A percentile compares a stretch with the other conserved stretches of the same genome.
Conservation (phyloP, 2,329 filamentous ascomycete genomes). For the Sporothrix humicola region DNA sequence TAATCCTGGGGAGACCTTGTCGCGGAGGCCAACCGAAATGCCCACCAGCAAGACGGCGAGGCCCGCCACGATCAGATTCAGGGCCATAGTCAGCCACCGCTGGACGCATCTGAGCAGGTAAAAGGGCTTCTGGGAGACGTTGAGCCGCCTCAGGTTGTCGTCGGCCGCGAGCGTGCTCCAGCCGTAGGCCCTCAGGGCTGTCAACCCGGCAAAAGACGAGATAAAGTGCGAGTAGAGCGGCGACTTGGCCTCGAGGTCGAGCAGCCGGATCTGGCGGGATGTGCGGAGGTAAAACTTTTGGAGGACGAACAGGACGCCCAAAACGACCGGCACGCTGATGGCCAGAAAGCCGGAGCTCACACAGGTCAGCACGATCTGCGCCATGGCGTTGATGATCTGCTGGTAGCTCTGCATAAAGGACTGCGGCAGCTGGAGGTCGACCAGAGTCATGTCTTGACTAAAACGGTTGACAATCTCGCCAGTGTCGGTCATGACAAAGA, state of each 20-base stretch:
- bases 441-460: constrained; percentile 31
- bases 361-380: constrained; percentile 54
- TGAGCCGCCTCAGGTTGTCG: constrained; percentile 55
- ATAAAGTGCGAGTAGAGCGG: constrained; percentile 44
- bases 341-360: constrained; percentile 46
- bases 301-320: constrained; percentile 50
- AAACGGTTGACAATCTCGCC: constrained; percentile 42
- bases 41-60: constrained; percentile 47
- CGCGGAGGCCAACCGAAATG: constrained; percentile 45
- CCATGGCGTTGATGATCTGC: constrained; percentile 43
- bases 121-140: constrained; percentile 60
- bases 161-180: constrained; percentile 54
- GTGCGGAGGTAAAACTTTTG: constrained; percentile 59
- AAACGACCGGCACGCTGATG: constrained; percentile 48
- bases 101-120: constrained; percentile 64
- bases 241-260: constrained; percentile 39
- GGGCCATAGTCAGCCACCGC: constrained; percentile 55
- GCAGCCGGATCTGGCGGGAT: constrained; percentile 56
- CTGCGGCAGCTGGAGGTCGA: constrained; percentile 30
- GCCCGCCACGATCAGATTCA: constrained; percentile 48
- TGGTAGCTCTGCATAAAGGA: constrained; percentile 32
- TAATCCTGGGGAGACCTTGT: constrained; percentile 42
- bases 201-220: constrained; percentile 55
- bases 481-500: constrained; percentile 45
- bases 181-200: constrained; percentile 60